phyloP scores from a whole-genome alignment of 441 rosid species.

The Erodium moschatum region DNA sequence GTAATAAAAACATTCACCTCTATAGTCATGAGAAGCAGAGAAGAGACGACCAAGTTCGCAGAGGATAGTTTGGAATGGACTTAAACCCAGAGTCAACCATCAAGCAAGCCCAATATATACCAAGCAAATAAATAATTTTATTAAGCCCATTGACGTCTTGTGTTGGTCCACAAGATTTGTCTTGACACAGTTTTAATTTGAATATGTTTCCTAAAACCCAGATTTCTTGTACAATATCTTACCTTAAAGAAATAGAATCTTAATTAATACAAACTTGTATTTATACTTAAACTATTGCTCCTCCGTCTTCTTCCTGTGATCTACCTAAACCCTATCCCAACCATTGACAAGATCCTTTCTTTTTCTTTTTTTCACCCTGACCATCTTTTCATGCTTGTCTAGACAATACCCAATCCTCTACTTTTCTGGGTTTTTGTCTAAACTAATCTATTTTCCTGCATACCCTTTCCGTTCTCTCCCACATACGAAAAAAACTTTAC shows the following conservation, averaged over 20 bases:
- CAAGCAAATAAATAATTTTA: too few species aligned
- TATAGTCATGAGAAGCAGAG: too few species aligned
- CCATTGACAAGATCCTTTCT: constrained; percentile 18
- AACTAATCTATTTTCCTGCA: constrained; percentile 14
- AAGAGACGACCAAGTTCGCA: too few species aligned
- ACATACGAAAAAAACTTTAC: background rate
- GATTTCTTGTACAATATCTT: background rate
- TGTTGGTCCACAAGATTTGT: background rate
- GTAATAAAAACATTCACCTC: too few species aligned
- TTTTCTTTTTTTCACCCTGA: background rate
- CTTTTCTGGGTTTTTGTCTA: constrained; percentile 3
- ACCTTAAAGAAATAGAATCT: background rate
- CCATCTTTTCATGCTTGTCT: constrained; percentile 35
- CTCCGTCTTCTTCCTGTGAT: constrained; percentile 36
- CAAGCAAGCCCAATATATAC: too few species aligned
- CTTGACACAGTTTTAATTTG: too few species aligned
- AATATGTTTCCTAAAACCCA: background rate
- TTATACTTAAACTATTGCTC: background rate
- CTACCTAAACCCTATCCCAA: constrained; percentile 46
- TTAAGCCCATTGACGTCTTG: background rate
- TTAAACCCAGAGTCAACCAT: too few species aligned
- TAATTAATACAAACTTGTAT: constrained; percentile 6
- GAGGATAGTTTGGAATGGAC: too few species aligned
- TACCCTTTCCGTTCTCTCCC: constrained; percentile 22
- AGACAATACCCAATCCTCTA: constrained; percentile 19